Percentiles rank a stretch among this genome's conserved stretches.
Evolutionary conservation across 768 basidiomycete genomes (phyloP).

Genomic region (Crepidotus variabilis): DNA sequence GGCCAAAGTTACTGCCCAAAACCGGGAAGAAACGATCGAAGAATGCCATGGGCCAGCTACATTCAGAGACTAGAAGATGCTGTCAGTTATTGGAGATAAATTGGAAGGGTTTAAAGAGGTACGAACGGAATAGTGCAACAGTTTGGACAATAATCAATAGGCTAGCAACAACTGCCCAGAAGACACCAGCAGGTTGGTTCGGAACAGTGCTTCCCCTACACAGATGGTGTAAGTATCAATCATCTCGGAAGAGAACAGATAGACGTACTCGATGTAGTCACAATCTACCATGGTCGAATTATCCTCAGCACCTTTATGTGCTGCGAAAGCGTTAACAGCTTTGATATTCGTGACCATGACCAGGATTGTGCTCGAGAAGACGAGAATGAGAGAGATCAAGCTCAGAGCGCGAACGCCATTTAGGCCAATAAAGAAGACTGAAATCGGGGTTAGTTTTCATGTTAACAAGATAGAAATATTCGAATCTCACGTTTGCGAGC

Average conservation of each 20-base stretch:
- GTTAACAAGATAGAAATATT: neutral
- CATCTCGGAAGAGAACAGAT: neutral
- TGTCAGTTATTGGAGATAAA: neutral
- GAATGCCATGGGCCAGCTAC: slow-evolving; percentile 73
- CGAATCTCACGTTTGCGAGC: too few relatives aligned
- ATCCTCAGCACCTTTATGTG: slow-evolving; percentile 29
- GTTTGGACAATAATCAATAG: slow-evolving; percentile 83
- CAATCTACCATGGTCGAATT: slow-evolving; percentile 46
- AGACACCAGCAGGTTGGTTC: slow-evolving; percentile 87
- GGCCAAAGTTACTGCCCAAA: slow-evolving; percentile 80
- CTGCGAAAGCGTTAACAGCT: slow-evolving; percentile 65
- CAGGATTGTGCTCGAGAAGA: slow-evolving; percentile 73
- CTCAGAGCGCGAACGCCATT: slow-evolving; percentile 75
- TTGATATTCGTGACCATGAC: slow-evolving; percentile 73
- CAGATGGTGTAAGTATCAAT: neutral
- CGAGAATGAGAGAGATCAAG: slow-evolving; percentile 74
- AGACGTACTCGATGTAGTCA: slow-evolving; percentile 75
- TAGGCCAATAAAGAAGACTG: slow-evolving; percentile 65
- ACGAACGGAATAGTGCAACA: slow-evolving; percentile 64
- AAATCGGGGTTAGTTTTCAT: neutral
- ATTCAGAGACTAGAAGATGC: slow-evolving; percentile 53
- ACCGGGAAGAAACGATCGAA: slow-evolving; percentile 91
- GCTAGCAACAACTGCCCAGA: slow-evolving; percentile 86
- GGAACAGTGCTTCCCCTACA: slow-evolving; percentile 79
- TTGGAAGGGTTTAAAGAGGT: neutral